Evolutionary conservation across 345 rosid genomes (phyloP), one percentile per base, ranked within the genome.

Genomic region (Populus deltoides): DNA sequence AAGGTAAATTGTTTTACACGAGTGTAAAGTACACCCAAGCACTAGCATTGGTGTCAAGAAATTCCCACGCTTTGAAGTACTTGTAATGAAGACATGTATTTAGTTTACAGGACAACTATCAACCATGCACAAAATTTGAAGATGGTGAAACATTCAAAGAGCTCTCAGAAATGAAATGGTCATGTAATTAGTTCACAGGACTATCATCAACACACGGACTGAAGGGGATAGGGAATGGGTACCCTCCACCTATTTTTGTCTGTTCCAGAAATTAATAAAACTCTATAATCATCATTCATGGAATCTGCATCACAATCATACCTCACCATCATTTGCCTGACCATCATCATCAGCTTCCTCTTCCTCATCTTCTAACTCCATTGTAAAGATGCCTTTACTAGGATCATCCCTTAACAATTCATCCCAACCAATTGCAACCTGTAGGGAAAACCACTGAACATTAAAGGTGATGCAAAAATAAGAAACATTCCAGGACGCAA

Each of bases 391-490:
- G 74, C 94, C 93, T 90, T 88, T 94, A 73, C 74, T 75, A 47
- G 91, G 83, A 68, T 94, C 98, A 51, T 92, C 94, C 80, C 85
- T 86, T 73, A 84, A 78, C 63, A 87, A 90, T 76, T 88, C 90
- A 83, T 94, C 94, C 94, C 97, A 93, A 67, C 91, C 92, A 66
- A 94, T 94, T 77, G 87, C 89, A 83, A 91, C 84, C 97, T 93
- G 74, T 3, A 33, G 24, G 83, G 35, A 75, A 76, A 76, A 29
- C 62, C 71, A 68, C 3, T 39, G 25, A 20, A 41, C 49, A 73
- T 63, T 41, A 81, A 15, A 39, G 74, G 71, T 66, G 55, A 47
- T 63, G 78, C 3, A 24, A 41, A 70, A 74, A 70, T 27, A 35
- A 51, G 41, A 80, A 66, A 31, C 8, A 76, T 27, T 71, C 73